Evolutionary conservation across 2,329 filamentous ascomycete species (phyloP), one percentile per base, ranked within the genome.

Genomic region (Catunica adiposa): DNA sequence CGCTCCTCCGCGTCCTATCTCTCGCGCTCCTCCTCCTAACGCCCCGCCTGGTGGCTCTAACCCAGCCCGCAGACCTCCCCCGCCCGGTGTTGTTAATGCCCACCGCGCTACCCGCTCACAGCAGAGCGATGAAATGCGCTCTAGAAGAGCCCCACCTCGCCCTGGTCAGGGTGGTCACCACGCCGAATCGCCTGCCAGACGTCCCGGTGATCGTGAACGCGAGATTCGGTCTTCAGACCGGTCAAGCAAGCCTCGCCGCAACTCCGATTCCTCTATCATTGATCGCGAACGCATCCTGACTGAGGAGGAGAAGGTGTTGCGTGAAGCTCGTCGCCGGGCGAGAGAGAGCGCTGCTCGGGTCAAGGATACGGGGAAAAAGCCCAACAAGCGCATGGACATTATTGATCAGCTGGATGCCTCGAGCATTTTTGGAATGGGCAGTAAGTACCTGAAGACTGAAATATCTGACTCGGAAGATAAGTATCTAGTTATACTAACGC

Each of bases 401-500:
- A 97, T 98, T 64, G 92, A 98, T 71, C 90, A 96, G 67, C 74
- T 98, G 61, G 92, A 97, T 71, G 89, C 92, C 60, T 96, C 89
- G 3, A 89, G 89, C 67, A 94, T 97, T 62, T 96, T 94, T 65
- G 90, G 92, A 57, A 87, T 85, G 63, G 89, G 90, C 69, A 73
- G 88, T 94, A 74, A 71, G 86, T 80, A 51, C 44, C 14, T 34
- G n/a, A 20, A 11, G 3, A 20, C 11, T 51, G 31, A 44, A 20
- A 9, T 29, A 47, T 42, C 25, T 7, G 14, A 47, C 38, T 9
- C 7, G 5, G 22, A n/a, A n/a, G n/a, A n/a, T n/a, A n/a, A n/a
- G 22, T 31, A 3, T 29, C 4, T 7, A 7, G 15, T 17, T 8
- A 17, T 44, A 3, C 8, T 6, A 48, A n/a, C 22, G 31, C 58